Conservation (phyloP, 306 rosid genomes). For the Albizia julibrissin region DNA sequence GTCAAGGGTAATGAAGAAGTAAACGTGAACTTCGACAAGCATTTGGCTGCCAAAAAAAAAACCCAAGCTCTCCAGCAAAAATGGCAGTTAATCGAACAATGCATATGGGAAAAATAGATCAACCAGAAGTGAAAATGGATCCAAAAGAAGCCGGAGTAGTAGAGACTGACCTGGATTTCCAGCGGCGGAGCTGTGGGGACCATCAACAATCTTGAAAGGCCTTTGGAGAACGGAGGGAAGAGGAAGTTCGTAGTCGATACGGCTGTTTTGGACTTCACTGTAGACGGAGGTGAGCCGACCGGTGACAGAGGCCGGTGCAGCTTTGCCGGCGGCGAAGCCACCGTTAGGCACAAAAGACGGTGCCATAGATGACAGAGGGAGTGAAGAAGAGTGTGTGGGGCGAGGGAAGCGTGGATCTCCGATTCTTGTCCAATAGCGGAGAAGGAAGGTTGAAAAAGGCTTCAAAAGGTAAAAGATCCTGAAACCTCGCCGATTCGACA, state of each 20-base stretch:
- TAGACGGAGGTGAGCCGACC: slow-evolving; percentile 70
- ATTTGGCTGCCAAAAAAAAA: not conserved
- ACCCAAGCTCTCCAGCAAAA: not conserved
- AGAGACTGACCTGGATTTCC: slow-evolving; percentile 77
- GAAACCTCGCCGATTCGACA: not conserved
- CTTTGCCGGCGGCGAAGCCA: slow-evolving; percentile 23
- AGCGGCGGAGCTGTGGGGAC: slow-evolving; percentile 90
- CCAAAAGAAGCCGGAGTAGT: slow-evolving; percentile 9
- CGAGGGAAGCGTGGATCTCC: slow-evolving; percentile 28
- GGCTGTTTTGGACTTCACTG: slow-evolving; percentile 82
- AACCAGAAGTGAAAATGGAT: slow-evolving; percentile 29
- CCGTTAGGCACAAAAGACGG: slow-evolving; percentile 52
- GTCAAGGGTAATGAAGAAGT: not conserved
- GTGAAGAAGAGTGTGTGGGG: slow-evolving; percentile 1
- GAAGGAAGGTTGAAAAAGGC: slow-evolving; percentile 38
- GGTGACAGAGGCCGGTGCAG: slow-evolving; percentile 32
- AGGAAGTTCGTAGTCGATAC: slow-evolving; percentile 77
- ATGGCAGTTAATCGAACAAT: slow-evolving; percentile 12
- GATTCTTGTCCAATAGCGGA: slow-evolving; percentile 22
- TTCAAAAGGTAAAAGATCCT: not conserved
- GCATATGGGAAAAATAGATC: not conserved
- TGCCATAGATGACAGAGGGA: slow-evolving; percentile 50
- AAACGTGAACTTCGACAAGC: not conserved
- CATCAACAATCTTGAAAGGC: slow-evolving; percentile 74
- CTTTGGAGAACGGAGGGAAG: slow-evolving; percentile 79